Conservation (phyloP, 805 yeast species). For the Ogataea populi-albae region DNA sequence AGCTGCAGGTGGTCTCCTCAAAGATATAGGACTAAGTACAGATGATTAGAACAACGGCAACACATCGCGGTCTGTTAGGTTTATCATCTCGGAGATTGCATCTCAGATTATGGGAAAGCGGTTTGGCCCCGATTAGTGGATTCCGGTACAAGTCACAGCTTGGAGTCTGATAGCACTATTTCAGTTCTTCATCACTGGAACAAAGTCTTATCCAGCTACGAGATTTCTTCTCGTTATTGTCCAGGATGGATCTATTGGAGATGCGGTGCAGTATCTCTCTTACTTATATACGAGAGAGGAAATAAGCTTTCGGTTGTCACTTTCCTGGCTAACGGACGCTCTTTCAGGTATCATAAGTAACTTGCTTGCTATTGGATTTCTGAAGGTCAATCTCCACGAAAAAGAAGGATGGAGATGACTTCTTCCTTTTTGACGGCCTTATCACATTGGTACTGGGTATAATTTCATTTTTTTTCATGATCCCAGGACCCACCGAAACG, state of each 20-base stretch:
- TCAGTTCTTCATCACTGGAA: slow-evolving; percentile 30
- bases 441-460: slow-evolving; percentile 40
- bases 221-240: slow-evolving; percentile 33
- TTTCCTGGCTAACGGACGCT: slow-evolving; percentile 42
- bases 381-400: slow-evolving; percentile 30
- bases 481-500: slow-evolving; percentile 53
- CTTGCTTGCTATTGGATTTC: slow-evolving; percentile 48
- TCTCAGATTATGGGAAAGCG: slow-evolving; percentile 58
- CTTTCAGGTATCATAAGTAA: slow-evolving; percentile 42
- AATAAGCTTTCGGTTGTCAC: slow-evolving; percentile 47
- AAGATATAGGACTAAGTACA: slow-evolving; percentile 46
- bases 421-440: slow-evolving; percentile 33
- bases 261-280: slow-evolving; percentile 33
- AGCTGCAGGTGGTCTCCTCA: slow-evolving; percentile 49
- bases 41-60: slow-evolving; percentile 55
- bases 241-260: slow-evolving; percentile 38
- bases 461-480: slow-evolving; percentile 47
- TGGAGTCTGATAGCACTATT: slow-evolving; percentile 53
- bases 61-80: slow-evolving; percentile 42
- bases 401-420: slow-evolving; percentile 39
- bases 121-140: slow-evolving; percentile 58
- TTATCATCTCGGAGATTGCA: slow-evolving; percentile 54
- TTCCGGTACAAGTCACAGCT: slow-evolving; percentile 48
- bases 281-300: slow-evolving; percentile 36
- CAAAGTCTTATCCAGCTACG: slow-evolving; percentile 28